These are phyloP conservation scores for Davidsoniella eucalypti DNA, from an alignment of 2,329 filamentous ascomycete species.

Conservation along the genomic window DNA sequence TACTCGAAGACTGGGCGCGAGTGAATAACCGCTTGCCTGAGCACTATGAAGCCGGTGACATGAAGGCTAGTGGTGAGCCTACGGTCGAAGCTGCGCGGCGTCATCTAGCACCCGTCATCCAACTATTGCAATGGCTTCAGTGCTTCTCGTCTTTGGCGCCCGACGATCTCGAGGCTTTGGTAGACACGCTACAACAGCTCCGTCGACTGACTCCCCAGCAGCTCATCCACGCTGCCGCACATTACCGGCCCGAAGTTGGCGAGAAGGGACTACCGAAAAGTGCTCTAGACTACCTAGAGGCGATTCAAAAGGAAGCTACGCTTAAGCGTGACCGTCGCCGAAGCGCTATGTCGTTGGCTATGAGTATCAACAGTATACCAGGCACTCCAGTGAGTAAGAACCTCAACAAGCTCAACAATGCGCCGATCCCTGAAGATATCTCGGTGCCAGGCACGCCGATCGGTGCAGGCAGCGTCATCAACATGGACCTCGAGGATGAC, in stretches of 20 bases:
- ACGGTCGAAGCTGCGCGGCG: constrained; percentile 70
- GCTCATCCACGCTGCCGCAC: constrained; percentile 76
- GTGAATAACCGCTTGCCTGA: constrained; percentile 87
- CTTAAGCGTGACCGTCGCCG: constrained; percentile 38
- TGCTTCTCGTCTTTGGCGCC: constrained; percentile 81
- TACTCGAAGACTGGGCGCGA: constrained; percentile 88
- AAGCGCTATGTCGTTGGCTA: constrained; percentile 30
- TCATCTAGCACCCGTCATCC: constrained; percentile 79
- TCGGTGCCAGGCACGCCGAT: constrained; percentile 9
- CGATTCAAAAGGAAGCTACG: constrained; percentile 59
- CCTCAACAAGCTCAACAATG: constrained; percentile 29
- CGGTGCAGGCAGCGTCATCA: constrained; percentile 6
- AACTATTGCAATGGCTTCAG: constrained; percentile 92
- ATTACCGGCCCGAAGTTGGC: constrained; percentile 87
- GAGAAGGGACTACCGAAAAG: constrained; percentile 83
- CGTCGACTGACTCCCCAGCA: constrained; percentile 74
- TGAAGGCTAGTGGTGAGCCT: constrained; percentile 67
- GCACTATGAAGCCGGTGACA: constrained; percentile 86
- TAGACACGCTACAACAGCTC: constrained; percentile 78
- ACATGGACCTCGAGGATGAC: constrained; percentile 16
- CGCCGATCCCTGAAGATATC: constrained; percentile 15
- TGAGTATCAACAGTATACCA: constrained; percentile 21
- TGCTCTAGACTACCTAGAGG: constrained; percentile 70
- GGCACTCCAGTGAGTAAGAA: constrained; percentile 27
- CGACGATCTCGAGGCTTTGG: constrained; percentile 76